These are phyloP conservation scores for Verticillium albo-atrum DNA, from an alignment of 2,329 filamentous ascomycete genomes.

Conservation along the genomic window DNA sequence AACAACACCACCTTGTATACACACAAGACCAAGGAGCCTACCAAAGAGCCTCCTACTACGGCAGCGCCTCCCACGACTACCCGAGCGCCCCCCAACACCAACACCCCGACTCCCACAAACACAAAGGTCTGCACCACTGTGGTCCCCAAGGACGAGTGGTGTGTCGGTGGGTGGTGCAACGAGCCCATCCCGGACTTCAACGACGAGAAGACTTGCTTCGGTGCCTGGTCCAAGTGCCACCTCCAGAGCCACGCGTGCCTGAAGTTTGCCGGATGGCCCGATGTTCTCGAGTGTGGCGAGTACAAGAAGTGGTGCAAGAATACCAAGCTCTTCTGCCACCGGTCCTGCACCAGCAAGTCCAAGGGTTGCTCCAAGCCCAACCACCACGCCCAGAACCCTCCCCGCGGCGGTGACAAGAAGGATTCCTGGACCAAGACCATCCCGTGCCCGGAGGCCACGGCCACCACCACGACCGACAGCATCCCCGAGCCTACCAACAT, in stretches of 20 bases:
- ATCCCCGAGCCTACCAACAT: constrained; percentile 45
- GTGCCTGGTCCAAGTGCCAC: constrained; percentile 37
- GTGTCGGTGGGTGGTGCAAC: constrained; percentile 50
- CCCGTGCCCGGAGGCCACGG: constrained; percentile 16
- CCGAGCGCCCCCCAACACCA: constrained; percentile 23
- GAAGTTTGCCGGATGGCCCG: constrained; percentile 45
- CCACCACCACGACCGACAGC: constrained; percentile 25
- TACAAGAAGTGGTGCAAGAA: constrained; percentile 43
- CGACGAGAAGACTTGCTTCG: constrained; percentile 35
- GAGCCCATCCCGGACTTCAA: constrained; percentile 43
- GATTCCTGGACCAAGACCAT: constrained; percentile 22
- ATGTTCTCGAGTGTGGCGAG: constrained; percentile 42
- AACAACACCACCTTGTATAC: too few relatives aligned
- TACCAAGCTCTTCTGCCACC: constrained; percentile 37
- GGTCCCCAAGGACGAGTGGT: constrained; percentile 46
- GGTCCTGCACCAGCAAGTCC: constrained; percentile 28
- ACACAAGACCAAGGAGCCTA: too few relatives aligned
- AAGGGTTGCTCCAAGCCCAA: constrained; percentile 34
- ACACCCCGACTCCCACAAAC: neutral
- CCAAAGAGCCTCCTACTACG: constrained; percentile 15
- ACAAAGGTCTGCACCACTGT: constrained; percentile 41
- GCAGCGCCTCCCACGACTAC: constrained; percentile 23
- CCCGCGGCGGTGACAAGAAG: constrained; percentile 24
- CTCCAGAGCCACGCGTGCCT: constrained; percentile 49
- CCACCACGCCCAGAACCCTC: constrained; percentile 37